Percentiles rank a stretch among this genome's conserved stretches.
Evolutionary conservation across 1,284 basidiomycete genomes (phyloP).

Genomic region (Cutaneotrichosporon sp.): DNA sequence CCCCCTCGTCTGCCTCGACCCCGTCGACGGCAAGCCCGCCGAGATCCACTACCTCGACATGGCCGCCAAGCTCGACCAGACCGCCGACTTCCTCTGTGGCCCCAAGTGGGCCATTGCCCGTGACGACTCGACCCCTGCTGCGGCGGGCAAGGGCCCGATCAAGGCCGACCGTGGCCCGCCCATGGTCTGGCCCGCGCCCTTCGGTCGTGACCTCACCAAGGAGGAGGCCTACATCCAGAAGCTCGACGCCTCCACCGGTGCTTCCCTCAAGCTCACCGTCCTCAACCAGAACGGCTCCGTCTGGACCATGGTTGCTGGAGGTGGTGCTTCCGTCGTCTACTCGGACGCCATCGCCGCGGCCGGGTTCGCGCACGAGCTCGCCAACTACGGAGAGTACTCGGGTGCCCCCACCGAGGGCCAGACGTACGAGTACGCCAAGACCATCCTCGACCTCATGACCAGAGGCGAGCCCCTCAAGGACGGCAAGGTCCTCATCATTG

Average conservation of each 20-base stretch:
- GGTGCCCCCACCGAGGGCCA: slow-evolving; percentile 98
- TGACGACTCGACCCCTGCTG: slow-evolving; percentile 70
- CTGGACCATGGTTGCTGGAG: slow-evolving; percentile 99
- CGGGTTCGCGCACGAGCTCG: slow-evolving; percentile 94
- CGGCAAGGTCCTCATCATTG: slow-evolving; percentile 99
- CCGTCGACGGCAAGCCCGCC: slow-evolving; percentile 68
- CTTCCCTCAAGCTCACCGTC: slow-evolving; percentile 96
- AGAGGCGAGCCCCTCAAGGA: slow-evolving; percentile 78
- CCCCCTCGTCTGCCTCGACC: slow-evolving; percentile 93
- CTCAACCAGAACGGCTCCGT: slow-evolving; percentile 92
- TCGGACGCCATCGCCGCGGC: slow-evolving; percentile 96
- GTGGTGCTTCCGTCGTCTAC: slow-evolving; percentile 54
- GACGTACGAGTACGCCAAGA: slow-evolving; percentile 99
- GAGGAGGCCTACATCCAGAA: slow-evolving; percentile 99
- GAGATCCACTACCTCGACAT: slow-evolving; percentile 97
- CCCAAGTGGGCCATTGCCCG: slow-evolving; percentile 99
- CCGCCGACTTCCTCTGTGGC: slow-evolving; percentile 96
- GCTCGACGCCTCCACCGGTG: slow-evolving; percentile 94
- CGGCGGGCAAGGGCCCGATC: slow-evolving; percentile 56
- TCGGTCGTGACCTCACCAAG: slow-evolving; percentile 96
- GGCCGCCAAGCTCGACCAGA: slow-evolving; percentile 98
- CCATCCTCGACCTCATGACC: slow-evolving; percentile 96
- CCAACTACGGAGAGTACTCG: slow-evolving; percentile 99
- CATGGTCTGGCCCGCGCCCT: slow-evolving; percentile 96
- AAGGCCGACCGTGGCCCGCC: slow-evolving; percentile 92